Evolutionary conservation across 305 asterid genomes (phyloP).

Genomic region (Rubia peregrina): DNA sequence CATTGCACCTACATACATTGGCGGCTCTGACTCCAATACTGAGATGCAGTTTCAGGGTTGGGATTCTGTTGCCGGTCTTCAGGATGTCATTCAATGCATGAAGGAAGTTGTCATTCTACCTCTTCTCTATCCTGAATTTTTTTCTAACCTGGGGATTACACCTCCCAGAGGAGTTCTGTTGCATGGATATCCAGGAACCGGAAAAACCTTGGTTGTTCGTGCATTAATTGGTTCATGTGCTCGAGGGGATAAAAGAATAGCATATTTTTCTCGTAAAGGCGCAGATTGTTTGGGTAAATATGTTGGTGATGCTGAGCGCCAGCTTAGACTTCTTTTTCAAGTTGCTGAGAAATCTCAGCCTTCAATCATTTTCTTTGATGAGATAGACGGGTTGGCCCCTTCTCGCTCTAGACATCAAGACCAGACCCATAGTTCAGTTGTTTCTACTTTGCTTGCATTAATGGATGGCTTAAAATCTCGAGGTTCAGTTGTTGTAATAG

Average conservation of each 20-base stretch:
- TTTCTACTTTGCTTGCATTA: conserved; percentile 91
- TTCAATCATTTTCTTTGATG: conserved; percentile 94
- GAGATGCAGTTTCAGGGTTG: conserved; percentile 66
- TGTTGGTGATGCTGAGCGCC: conserved; percentile 99
- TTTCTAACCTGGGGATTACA: conserved; percentile 68
- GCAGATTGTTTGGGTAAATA: conserved; percentile 99
- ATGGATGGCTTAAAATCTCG: conserved; percentile 98
- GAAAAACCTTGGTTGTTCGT: conserved; percentile 95
- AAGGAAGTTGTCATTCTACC: conserved; percentile 98
- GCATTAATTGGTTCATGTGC: conserved; percentile 99
- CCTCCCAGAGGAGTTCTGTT: conserved; percentile 98
- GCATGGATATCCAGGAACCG: conserved; percentile 99
- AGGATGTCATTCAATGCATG: conserved; percentile 90
- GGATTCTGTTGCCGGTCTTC: conserved; percentile 99
- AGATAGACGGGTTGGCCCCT: conserved; percentile 99
- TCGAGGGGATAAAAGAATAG: conserved; percentile 87
- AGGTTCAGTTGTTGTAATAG: conserved; percentile 95
- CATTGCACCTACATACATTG: conserved; percentile 88
- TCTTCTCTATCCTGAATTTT: conserved; percentile 83
- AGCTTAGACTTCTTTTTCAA: conserved; percentile 87
- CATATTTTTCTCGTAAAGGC: conserved; percentile 98
- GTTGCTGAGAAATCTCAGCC: conserved; percentile 99
- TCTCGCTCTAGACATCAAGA: conserved; percentile 85
- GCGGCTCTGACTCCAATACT: conserved; percentile 52
- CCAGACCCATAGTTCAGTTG: conserved; percentile 99